Conservation (phyloP, 495 filamentous ascomycete species). For the Tricharina praecox region DNA sequence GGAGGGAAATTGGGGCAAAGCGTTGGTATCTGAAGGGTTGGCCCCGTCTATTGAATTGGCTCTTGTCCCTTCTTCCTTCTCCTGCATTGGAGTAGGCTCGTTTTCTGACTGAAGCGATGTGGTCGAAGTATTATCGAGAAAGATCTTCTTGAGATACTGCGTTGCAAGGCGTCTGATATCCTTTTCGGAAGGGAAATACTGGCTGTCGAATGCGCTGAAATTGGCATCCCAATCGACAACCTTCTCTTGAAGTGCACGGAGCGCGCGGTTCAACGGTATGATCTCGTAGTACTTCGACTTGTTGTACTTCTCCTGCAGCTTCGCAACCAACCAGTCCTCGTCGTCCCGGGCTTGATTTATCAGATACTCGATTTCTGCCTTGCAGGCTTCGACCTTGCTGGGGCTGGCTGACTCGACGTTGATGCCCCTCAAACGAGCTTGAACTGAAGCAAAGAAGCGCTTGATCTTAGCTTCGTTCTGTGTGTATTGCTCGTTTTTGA, state of each 20-base stretch:
- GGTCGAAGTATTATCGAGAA: slow-evolving; percentile 70
- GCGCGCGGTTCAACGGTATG: slow-evolving; percentile 73
- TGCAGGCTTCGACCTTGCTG: slow-evolving; percentile 65
- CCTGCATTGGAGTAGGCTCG: slow-evolving; percentile 32
- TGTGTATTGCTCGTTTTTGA: slow-evolving; percentile 81
- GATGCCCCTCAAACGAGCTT: slow-evolving; percentile 65
- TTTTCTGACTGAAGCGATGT: slow-evolving; percentile 52
- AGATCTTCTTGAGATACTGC: slow-evolving; percentile 85
- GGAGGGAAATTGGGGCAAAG: slow-evolving; percentile 31
- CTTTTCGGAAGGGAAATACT: slow-evolving; percentile 93
- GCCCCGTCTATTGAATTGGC: slow-evolving; percentile 26
- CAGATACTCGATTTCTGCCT: slow-evolving; percentile 59
- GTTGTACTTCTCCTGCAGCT: slow-evolving; percentile 79
- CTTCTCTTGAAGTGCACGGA: slow-evolving; percentile 79
- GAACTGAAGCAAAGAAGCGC: slow-evolving; percentile 74
- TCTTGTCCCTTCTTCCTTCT: slow-evolving; percentile 30
- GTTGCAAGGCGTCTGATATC: slow-evolving; percentile 86
- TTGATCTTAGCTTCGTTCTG: slow-evolving; percentile 63
- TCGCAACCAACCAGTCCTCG: slow-evolving; percentile 48
- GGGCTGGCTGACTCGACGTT: slow-evolving; percentile 77
- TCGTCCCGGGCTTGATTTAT: slow-evolving; percentile 64
- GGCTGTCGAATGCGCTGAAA: slow-evolving; percentile 78
- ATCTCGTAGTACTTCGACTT: slow-evolving; percentile 90
- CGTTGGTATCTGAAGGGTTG: slow-evolving; percentile 14
- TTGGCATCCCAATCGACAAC: slow-evolving; percentile 82